Percentiles rank a stretch among this genome's conserved stretches.
Evolutionary conservation across 352 stramenopile species (phyloP).

Genomic region (Pythium apleroticum): DNA sequence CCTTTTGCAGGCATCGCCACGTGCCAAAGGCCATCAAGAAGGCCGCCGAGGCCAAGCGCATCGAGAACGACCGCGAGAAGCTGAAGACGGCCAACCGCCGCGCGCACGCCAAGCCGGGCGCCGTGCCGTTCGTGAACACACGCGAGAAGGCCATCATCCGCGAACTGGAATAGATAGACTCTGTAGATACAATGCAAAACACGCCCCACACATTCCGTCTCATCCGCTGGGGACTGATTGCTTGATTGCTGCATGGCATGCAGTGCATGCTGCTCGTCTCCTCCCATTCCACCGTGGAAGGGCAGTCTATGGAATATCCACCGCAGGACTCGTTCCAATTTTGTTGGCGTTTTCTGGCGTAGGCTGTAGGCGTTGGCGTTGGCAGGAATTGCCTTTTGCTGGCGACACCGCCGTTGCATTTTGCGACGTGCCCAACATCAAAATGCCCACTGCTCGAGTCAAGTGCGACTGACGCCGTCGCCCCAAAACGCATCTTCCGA

Average conservation of each 20-base stretch:
- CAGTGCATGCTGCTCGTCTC: background rate
- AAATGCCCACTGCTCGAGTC: slow-evolving; percentile 3
- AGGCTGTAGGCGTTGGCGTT: background rate
- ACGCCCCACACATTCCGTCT: slow-evolving; percentile 3
- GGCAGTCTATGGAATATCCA: too few species aligned
- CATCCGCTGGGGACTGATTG: background rate
- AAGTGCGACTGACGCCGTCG: background rate
- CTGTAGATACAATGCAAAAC: background rate
- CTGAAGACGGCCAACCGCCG: slow-evolving; percentile 86
- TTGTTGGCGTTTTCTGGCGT: slow-evolving; percentile 4
- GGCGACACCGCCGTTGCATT: background rate
- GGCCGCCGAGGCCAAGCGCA: slow-evolving; percentile 86
- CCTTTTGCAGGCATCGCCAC: slow-evolving; percentile 83
- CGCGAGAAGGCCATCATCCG: slow-evolving; percentile 75
- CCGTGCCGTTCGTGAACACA: slow-evolving; percentile 70
- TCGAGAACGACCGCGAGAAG: slow-evolving; percentile 77
- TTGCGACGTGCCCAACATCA: slow-evolving; percentile 1
- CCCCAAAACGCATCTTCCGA: background rate
- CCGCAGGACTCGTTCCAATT: background rate
- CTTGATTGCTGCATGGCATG: background rate
- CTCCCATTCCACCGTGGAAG: background rate
- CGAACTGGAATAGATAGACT: slow-evolving; percentile 71
- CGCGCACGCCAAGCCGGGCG: slow-evolving; percentile 73
- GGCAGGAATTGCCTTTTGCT: slow-evolving; percentile 1
- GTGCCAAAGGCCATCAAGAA: slow-evolving; percentile 99